phyloP scores from a whole-genome alignment of 805 yeast genomes.

The Metschnikowia borealis region DNA sequence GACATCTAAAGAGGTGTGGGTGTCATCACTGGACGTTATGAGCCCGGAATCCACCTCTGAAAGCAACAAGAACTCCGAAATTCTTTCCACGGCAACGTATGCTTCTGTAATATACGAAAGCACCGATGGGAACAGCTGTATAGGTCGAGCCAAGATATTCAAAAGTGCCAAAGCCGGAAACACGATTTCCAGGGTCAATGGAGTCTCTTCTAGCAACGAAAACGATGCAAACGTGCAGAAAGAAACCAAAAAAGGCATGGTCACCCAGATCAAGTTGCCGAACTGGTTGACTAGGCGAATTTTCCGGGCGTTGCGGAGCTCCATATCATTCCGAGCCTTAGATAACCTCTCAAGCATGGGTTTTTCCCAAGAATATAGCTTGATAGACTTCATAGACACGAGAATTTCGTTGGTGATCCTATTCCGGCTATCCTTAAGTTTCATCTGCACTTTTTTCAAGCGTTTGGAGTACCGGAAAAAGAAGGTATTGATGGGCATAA shows the following conservation, averaged over 20 bases:
- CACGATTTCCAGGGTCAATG: conserved; percentile 63
- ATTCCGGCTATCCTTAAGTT: conserved; percentile 21
- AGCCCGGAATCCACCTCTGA: conserved; percentile 17
- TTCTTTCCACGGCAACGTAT: conserved; percentile 53
- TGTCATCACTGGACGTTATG: conserved; percentile 4
- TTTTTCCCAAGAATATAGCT: conserved; percentile 26
- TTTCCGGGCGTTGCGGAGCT: conserved; percentile 16
- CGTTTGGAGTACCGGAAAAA: conserved; percentile 15
- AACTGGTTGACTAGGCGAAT: conserved; percentile 29
- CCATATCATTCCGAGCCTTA: conserved; percentile 21
- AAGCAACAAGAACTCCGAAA: conserved; percentile 42
- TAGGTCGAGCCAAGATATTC: conserved; percentile 54
- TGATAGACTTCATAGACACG: conserved; percentile 23
- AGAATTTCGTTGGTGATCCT: conserved; percentile 23
- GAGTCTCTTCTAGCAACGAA: conserved; percentile 40
- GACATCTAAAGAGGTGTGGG: conserved; percentile 4
- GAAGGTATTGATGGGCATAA: conserved; percentile 19
- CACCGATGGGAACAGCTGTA: conserved; percentile 54
- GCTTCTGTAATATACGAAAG: conserved; percentile 57
- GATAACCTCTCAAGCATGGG: conserved; percentile 21
- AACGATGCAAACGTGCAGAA: conserved; percentile 57
- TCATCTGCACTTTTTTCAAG: conserved; percentile 14
- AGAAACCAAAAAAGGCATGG: conserved; percentile 63
- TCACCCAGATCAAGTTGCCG: conserved; percentile 57
- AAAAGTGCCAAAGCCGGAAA: conserved; percentile 66